A percentile compares a stretch with the other conserved stretches of the same genome.
phyloP scores from a whole-genome alignment of 2,329 filamentous ascomycete genomes.

The Tothia fuscella region DNA sequence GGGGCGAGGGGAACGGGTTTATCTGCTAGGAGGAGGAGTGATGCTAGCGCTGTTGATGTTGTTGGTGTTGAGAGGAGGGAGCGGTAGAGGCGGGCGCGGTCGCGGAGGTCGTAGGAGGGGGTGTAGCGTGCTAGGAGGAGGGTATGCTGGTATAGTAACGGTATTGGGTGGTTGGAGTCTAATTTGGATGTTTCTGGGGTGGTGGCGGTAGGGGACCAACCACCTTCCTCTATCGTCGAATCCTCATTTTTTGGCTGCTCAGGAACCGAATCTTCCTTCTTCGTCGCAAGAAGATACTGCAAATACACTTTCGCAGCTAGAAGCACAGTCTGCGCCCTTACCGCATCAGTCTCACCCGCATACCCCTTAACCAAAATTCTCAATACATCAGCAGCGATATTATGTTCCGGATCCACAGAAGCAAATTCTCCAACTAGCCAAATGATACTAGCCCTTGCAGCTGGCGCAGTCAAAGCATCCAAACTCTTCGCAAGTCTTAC shows the following conservation, averaged over 20 bases:
- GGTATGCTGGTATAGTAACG: constrained; percentile 72
- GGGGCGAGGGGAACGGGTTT: constrained; percentile 88
- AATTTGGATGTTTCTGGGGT: constrained; percentile 11
- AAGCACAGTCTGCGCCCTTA: constrained; percentile 83
- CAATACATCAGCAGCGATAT: constrained; percentile 85
- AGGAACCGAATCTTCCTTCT: not conserved
- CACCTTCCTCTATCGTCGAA: constrained; percentile 13
- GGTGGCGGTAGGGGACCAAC: constrained; percentile 17
- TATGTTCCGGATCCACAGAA: constrained; percentile 65
- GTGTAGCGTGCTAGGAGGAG: constrained; percentile 83
- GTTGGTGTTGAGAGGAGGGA: constrained; percentile 62
- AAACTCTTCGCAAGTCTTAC: constrained; percentile 82
- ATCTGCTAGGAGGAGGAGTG: constrained; percentile 78
- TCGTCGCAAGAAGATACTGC: constrained; percentile 59
- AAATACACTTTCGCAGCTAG: constrained; percentile 95
- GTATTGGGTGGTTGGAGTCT: constrained; percentile 51
- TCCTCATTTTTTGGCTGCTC: not conserved
- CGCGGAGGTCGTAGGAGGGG: constrained; percentile 85
- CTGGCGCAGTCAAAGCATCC: constrained; percentile 74
- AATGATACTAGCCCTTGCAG: constrained; percentile 85
- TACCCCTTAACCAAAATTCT: constrained; percentile 82
- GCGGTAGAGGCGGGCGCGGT: constrained; percentile 80
- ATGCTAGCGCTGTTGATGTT: constrained; percentile 67
- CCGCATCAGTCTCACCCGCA: constrained; percentile 67
- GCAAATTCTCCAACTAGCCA: constrained; percentile 96